These are phyloP conservation scores for Boletus speciosus DNA, from an alignment of 768 basidiomycete species.

Conservation along the genomic window DNA sequence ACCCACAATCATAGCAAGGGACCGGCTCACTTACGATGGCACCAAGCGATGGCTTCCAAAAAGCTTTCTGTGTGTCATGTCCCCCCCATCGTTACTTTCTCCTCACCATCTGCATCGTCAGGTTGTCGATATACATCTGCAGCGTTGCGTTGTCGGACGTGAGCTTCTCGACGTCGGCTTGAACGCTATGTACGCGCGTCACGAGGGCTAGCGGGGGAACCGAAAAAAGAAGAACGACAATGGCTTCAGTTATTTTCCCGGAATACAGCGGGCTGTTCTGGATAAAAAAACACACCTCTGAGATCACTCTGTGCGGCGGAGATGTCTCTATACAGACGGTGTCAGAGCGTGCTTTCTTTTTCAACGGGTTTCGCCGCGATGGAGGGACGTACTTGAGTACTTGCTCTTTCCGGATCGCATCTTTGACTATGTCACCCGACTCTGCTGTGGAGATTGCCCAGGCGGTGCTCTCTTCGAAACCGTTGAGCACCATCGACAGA, in stretches of 20 bases:
- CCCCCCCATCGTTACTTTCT: conserved; percentile 45
- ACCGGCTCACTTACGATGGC: conserved; percentile 5
- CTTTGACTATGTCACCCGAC: conserved; percentile 63
- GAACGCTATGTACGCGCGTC: conserved; percentile 61
- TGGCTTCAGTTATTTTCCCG: neutral
- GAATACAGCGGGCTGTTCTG: neutral
- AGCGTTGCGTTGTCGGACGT: conserved; percentile 75
- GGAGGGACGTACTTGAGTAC: conserved; percentile 60
- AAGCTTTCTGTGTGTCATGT: neutral
- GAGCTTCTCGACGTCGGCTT: conserved; percentile 79
- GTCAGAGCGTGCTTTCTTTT: neutral
- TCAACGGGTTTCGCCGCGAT: neutral
- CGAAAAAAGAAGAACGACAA: neutral
- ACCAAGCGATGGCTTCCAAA: neutral
- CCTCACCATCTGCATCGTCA: conserved; percentile 85
- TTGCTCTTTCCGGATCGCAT: conserved; percentile 74
- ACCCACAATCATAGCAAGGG: neutral
- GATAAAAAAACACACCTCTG: conserved; percentile 47
- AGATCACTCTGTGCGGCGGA: conserved; percentile 72
- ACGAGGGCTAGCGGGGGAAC: conserved; percentile 50
- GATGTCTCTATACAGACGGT: conserved; percentile 60
- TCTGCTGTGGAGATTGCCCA: conserved; percentile 49
- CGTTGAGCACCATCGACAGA: conserved; percentile 44
- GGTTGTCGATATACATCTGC: conserved; percentile 87
- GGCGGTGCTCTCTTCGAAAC: conserved; percentile 38